Evolutionary conservation across 441 rosid genomes (phyloP).

Genomic region (Sinapis alba): DNA sequence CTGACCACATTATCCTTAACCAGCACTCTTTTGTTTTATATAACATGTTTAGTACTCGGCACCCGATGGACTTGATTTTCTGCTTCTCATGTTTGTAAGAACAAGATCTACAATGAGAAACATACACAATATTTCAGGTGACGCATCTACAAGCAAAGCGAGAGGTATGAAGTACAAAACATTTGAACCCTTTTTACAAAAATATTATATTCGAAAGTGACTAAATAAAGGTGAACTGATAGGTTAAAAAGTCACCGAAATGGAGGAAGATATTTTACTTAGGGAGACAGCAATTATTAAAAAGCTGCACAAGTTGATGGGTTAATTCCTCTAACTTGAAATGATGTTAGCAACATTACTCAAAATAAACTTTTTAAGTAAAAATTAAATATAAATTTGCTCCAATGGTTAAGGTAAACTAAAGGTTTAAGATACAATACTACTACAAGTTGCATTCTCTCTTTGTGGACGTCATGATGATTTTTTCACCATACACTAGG

Average conservation of each 20-base stretch:
- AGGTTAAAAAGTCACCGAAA: constrained; percentile 7
- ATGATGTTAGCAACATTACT: constrained; percentile 21
- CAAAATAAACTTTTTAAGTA: constrained; percentile 4
- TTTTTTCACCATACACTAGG: constrained; percentile 16
- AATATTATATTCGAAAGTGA: constrained; percentile 17
- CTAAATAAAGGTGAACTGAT: constrained; percentile 21
- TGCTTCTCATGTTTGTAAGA: neutral
- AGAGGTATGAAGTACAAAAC: constrained; percentile 9
- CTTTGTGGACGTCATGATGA: constrained; percentile 30
- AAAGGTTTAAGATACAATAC: constrained; percentile 3
- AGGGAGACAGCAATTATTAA: constrained; percentile 9
- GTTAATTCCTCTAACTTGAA: constrained; percentile 3
- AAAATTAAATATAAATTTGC: neutral
- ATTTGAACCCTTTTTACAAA: neutral
- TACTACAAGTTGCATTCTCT: constrained; percentile 27
- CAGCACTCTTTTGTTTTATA: neutral
- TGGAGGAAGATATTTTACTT: constrained; percentile 31
- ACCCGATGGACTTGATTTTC: neutral
- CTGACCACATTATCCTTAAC: neutral
- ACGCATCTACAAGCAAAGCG: neutral
- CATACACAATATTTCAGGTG: constrained; percentile 1
- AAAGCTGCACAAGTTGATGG: constrained; percentile 18
- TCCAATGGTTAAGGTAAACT: constrained; percentile 32
- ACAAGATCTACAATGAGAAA: neutral
- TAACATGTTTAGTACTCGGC: neutral